Base-by-base conservation (phyloP, 192 early-diverging fungal species). In the Coemansia brasiliensis region DNA sequence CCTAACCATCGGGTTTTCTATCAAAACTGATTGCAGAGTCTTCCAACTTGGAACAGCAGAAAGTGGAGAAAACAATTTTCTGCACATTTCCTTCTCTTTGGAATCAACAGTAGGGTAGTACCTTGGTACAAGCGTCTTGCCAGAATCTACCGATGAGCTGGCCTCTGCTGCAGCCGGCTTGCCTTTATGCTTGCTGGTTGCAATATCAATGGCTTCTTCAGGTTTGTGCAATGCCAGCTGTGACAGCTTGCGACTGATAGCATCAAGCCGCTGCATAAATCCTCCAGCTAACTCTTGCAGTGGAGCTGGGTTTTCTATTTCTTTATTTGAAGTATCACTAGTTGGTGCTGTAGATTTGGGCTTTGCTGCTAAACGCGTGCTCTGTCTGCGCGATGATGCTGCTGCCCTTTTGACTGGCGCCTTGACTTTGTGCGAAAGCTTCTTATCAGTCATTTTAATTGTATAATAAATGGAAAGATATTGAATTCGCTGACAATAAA, bases 41-140 rank as follows among this genome's bases (percentile, higher is more conserved):
- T 22, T 16, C 0, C 21, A 40, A 10, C 59, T 37, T 0, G 74
- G 74, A 11, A 67, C 51, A 13, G 10, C 25, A 13, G 43, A 4
- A 20, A 52, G 40, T 15, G 74, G 67, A 0, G 55, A 51, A 32
- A 70, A 77, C 0, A 77, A 17, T 25, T 20, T 37, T 4, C 18
- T 15, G 21, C 74, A 77, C 15, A 70, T 60, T 0, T 63, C 63
- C 8, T 57, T 58, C 26, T 76, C 73, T 11, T 17, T 57, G 11
- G 49, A 49, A 17, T 45, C 52, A 2, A 52, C 44, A 6, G 52
- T 52, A 9, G 25, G 45, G 17, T 52, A 61, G 6, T 15, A 1
- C 9, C 49, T 49, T 20, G 4, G 18, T 16, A 38, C n/a, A 4
- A 57, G 22, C 2, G 72, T 68, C 11, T 26, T 52, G n/a, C 55